phyloP scores from a whole-genome alignment of 768 basidiomycete genomes.

The Serendipita indica region DNA sequence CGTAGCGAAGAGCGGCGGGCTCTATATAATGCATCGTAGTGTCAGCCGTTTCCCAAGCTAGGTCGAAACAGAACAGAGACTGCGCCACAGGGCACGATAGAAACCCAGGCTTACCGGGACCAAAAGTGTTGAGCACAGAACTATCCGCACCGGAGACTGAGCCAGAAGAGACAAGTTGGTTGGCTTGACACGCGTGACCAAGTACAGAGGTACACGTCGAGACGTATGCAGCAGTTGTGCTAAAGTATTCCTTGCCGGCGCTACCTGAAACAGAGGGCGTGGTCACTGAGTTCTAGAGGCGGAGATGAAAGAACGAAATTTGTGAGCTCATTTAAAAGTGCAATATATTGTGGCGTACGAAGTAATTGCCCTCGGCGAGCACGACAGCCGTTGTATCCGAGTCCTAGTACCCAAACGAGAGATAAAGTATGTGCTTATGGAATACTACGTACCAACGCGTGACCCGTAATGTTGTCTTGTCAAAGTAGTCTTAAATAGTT shows the following conservation, averaged over 20 bases:
- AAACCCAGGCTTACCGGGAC: not conserved
- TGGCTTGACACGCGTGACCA: constrained; percentile 1
- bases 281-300: not conserved
- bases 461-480: constrained; percentile 5
- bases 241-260: constrained; percentile 2
- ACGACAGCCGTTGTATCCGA: not conserved
- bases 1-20: not conserved
- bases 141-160: not conserved
- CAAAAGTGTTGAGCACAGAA: not conserved
- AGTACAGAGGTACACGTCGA: constrained; percentile 8
- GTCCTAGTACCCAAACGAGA: not conserved
- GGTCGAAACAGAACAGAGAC: not conserved
- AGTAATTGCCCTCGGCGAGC: constrained; percentile 10
- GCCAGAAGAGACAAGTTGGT: not conserved
- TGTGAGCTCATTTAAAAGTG: not conserved
- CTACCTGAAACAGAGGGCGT: constrained; percentile 4
- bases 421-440: not conserved
- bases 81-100: not conserved
- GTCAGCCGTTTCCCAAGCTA: not conserved
- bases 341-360: not conserved
- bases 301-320: not conserved
- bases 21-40: not conserved
- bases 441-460: not conserved
- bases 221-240: not conserved
- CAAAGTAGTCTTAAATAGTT: constrained; percentile 3